Percentiles rank a stretch among this genome's conserved stretches.
Evolutionary conservation across 1,139 yeast species (phyloP).

Genomic region (Kodamaea ohmeri): DNA sequence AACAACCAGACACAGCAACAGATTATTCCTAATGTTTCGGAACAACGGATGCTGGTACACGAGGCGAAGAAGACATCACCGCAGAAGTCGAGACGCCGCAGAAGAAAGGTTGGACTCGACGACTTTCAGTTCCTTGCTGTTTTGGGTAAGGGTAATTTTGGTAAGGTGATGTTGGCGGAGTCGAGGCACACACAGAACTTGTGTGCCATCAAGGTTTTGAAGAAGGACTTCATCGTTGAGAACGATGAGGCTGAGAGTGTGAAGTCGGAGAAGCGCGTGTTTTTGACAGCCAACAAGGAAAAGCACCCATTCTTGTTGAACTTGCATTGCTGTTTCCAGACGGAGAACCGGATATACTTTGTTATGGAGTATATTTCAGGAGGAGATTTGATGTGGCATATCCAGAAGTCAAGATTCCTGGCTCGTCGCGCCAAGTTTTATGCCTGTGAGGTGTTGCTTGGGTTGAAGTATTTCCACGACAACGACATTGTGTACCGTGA

Average conservation of each 20-base stretch:
- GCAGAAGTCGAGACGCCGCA: constrained; percentile 34
- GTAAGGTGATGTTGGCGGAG: constrained; percentile 96
- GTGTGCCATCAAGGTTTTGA: constrained; percentile 93
- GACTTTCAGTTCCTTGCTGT: constrained; percentile 94
- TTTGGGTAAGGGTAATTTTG: constrained; percentile 95
- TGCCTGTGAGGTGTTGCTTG: constrained; percentile 93
- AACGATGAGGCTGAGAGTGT: constrained; percentile 96
- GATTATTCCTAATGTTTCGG: constrained; percentile 17
- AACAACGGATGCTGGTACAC: constrained; percentile 4
- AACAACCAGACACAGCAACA: constrained; percentile 20
- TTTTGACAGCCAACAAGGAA: constrained; percentile 83
- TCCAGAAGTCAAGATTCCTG: constrained; percentile 86
- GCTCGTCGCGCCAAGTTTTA: constrained; percentile 92
- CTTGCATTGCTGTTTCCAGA: constrained; percentile 93
- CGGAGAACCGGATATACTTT: constrained; percentile 93
- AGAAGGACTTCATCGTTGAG: constrained; percentile 91
- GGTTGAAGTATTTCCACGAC: constrained; percentile 89
- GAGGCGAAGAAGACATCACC: constrained; percentile 13
- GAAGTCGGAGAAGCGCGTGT: constrained; percentile 88
- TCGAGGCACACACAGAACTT: constrained; percentile 73
- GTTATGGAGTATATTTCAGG: constrained; percentile 98
- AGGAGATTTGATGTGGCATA: constrained; percentile 99
- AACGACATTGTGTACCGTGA: constrained; percentile 96
- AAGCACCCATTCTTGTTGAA: constrained; percentile 91
- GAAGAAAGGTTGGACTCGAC: constrained; percentile 84